Percentiles rank a stretch among this genome's conserved stretches.
These are phyloP conservation scores for Berkeleyomyces rouxiae DNA, from an alignment of 2,329 filamentous ascomycete species.

Conservation along the genomic window DNA sequence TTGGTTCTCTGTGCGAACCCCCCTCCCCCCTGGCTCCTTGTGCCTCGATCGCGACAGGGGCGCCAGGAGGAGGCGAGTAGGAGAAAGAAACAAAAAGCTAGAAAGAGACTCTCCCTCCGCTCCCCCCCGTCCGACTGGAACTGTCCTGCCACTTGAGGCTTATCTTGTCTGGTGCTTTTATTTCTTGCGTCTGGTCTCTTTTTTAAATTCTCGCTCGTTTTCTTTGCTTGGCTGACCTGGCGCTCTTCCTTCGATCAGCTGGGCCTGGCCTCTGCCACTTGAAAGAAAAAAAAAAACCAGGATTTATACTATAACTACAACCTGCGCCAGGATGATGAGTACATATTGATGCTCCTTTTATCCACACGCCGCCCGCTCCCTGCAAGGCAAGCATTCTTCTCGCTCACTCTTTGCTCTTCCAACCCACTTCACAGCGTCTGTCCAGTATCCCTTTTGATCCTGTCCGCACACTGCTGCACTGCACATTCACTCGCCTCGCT, in stretches of 20 bases:
- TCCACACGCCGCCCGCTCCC: background rate
- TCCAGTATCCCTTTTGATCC: background rate
- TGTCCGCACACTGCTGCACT: background rate
- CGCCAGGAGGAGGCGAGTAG: background rate
- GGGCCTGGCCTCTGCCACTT: background rate
- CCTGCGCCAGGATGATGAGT: background rate
- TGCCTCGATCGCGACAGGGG: background rate
- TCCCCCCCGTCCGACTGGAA: too few relatives aligned
- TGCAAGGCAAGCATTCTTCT: background rate
- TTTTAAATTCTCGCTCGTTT: background rate
- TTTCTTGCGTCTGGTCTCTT: background rate
- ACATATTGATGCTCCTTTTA: background rate
- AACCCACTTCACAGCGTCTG: background rate
- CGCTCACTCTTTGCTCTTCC: background rate
- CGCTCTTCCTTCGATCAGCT: background rate
- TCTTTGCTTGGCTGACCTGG: background rate
- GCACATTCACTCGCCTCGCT: background rate
- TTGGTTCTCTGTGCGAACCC: background rate
- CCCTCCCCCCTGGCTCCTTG: background rate
- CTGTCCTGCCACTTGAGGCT: background rate
- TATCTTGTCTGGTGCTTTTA: background rate
- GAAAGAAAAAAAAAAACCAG: too few relatives aligned
- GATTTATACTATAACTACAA: too few relatives aligned
- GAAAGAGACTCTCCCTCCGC: background rate
- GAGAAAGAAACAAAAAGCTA: background rate